Evolutionary conservation across 164 flowering plant genomes (phyloP).

Genomic region (Stephania japonica): DNA sequence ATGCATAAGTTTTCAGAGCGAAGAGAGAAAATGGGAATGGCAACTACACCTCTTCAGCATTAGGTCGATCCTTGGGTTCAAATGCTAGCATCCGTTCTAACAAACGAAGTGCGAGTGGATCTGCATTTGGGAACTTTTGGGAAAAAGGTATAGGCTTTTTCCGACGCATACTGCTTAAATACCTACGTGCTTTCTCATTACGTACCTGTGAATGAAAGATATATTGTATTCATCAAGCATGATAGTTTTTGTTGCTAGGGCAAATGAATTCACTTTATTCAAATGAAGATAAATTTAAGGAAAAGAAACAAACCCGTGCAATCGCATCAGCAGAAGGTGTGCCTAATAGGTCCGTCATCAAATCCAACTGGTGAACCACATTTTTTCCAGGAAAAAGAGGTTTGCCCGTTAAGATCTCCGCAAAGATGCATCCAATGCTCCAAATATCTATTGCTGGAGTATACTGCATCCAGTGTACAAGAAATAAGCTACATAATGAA

Average conservation of each 20-base stretch:
- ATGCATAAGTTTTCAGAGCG: conserved; percentile 2
- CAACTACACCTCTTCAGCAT: conserved; percentile 80
- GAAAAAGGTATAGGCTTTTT: conserved; percentile 81
- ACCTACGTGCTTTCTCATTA: conserved; percentile 94
- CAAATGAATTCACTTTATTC: not conserved
- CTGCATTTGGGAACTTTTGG: conserved; percentile 89
- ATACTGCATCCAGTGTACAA: conserved; percentile 48
- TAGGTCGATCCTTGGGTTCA: conserved; percentile 92
- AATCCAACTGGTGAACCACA: conserved; percentile 93
- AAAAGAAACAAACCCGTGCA: conserved; percentile 58
- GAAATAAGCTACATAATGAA: not conserved
- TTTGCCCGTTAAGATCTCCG: conserved; percentile 92
- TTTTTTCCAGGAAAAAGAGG: conserved; percentile 98
- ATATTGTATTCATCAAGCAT: not conserved
- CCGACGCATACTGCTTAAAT: conserved; percentile 88
- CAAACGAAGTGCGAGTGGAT: conserved; percentile 85
- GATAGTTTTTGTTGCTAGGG: not conserved
- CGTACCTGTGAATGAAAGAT: conserved; percentile 51
- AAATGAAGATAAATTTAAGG: not conserved
- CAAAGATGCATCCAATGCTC: conserved; percentile 99
- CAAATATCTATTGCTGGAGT: conserved; percentile 98
- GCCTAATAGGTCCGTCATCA: conserved; percentile 92
- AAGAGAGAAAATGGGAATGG: conserved; percentile 4
- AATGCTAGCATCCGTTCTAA: conserved; percentile 93
- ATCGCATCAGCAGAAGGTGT: conserved; percentile 88